Conservation (phyloP, 2,329 filamentous ascomycete species). For the Xylaria arbuscula region DNA sequence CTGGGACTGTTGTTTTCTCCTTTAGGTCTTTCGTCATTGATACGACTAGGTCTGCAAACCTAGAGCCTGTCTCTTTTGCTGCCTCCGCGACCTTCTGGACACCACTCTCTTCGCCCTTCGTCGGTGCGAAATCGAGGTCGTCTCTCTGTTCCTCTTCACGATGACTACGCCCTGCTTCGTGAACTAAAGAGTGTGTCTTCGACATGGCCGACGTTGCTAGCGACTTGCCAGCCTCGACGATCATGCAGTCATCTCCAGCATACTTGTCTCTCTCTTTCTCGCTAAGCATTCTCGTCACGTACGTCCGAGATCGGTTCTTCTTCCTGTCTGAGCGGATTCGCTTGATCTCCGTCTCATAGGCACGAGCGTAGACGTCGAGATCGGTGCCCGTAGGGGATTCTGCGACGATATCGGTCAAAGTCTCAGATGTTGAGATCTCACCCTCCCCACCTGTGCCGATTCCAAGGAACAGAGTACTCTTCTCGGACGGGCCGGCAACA, state of each 20-base stretch:
- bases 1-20: constrained; percentile 33
- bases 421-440: constrained; percentile 51
- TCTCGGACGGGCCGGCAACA: constrained; percentile 71
- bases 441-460: constrained; percentile 75
- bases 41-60: constrained; percentile 49
- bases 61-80: constrained; percentile 43
- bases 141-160: constrained; percentile 25
- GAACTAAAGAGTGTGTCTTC: constrained; percentile 34
- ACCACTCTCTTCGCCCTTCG: constrained; percentile 33
- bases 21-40: constrained; percentile 46
- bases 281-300: constrained; percentile 61
- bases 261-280: constrained; percentile 56
- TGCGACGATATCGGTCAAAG: constrained; percentile 67
- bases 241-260: constrained; percentile 53
- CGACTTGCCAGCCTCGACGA: constrained; percentile 50
- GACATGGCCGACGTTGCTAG: constrained; percentile 34
- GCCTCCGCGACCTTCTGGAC: constrained; percentile 37
- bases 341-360: constrained; percentile 85
- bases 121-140: constrained; percentile 9
- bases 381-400: constrained; percentile 88
- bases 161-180: constrained; percentile 27
- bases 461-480: constrained; percentile 74
- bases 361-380: constrained; percentile 87
- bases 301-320: constrained; percentile 56
- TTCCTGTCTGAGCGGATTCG: constrained; percentile 54